Evolutionary conservation across 1,139 yeast species (phyloP).

Genomic region (Pichia sp.): DNA sequence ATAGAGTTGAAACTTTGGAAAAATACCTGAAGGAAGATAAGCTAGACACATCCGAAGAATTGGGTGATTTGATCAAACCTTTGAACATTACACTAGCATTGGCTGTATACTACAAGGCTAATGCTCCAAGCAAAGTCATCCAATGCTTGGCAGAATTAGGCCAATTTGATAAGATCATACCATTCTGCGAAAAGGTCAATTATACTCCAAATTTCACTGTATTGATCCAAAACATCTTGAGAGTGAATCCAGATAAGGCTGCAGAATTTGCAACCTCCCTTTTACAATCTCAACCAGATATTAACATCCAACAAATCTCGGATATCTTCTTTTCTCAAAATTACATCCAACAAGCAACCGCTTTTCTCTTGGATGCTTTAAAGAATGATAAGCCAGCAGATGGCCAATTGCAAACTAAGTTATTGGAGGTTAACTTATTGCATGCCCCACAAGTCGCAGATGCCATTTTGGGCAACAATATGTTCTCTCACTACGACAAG

Average conservation of each 20-base stretch:
- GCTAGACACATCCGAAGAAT: slow-evolving; percentile 88
- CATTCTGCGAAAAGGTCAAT: slow-evolving; percentile 86
- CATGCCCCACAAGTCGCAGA: slow-evolving; percentile 99
- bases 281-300: slow-evolving; percentile 56
- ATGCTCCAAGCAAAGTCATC: slow-evolving; percentile 85
- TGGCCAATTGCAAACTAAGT: slow-evolving; percentile 92
- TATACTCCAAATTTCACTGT: slow-evolving; percentile 89
- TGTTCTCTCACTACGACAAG: slow-evolving; percentile 94
- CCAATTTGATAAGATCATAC: slow-evolving; percentile 91
- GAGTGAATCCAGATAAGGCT: slow-evolving; percentile 96
- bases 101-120: slow-evolving; percentile 85
- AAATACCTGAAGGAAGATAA: slow-evolving; percentile 96
- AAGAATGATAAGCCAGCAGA: slow-evolving; percentile 93
- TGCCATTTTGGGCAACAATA: slow-evolving; percentile 92
- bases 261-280: slow-evolving; percentile 93
- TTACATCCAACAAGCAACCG: slow-evolving; percentile 96
- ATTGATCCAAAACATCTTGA: slow-evolving; percentile 82
- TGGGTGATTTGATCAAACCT: slow-evolving; percentile 93
- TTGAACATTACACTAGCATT: slow-evolving; percentile 81
- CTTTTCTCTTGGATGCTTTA: slow-evolving; percentile 93
- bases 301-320: slow-evolving; percentile 82
- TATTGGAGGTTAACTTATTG: slow-evolving; percentile 84
- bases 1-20: slow-evolving; percentile 88
- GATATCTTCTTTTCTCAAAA: slow-evolving; percentile 95
- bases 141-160: slow-evolving; percentile 92